phyloP scores from a whole-genome alignment of 805 yeast species.

The Candida stauntonica region DNA sequence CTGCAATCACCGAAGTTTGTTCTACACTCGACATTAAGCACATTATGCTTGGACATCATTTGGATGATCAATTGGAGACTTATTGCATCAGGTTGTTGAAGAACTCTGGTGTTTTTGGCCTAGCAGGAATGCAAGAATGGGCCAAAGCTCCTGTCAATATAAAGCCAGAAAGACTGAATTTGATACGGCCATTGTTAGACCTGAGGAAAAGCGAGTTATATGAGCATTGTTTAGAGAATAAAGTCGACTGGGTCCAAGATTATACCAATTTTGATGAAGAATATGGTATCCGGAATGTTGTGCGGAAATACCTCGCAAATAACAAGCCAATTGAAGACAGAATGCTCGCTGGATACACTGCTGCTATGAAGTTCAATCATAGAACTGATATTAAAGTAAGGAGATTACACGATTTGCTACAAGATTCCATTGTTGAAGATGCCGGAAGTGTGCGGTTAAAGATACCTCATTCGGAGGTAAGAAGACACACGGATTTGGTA shows the following conservation, averaged over 20 bases:
- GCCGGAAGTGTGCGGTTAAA: slow-evolving; percentile 15
- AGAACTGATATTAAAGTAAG: slow-evolving; percentile 19
- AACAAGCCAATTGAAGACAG: slow-evolving; percentile 13
- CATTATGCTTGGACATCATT: slow-evolving; percentile 63
- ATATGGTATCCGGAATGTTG: slow-evolving; percentile 51
- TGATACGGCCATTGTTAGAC: slow-evolving; percentile 51
- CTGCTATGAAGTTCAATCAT: slow-evolving; percentile 20
- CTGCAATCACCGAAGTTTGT: slow-evolving; percentile 41
- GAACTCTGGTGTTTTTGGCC: slow-evolving; percentile 50
- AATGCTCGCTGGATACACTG: slow-evolving; percentile 12
- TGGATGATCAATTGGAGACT: slow-evolving; percentile 72
- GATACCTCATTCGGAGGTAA: slow-evolving; percentile 18
- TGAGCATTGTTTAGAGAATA: slow-evolving; percentile 38
- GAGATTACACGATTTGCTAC: slow-evolving; percentile 2
- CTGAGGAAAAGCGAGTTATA: slow-evolving; percentile 41
- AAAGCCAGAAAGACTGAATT: slow-evolving; percentile 19
- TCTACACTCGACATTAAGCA: slow-evolving; percentile 27
- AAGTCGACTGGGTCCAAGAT: slow-evolving; percentile 67
- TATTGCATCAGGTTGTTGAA: slow-evolving; percentile 48
- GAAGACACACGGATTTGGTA: slow-evolving; percentile 17
- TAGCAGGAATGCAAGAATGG: slow-evolving; percentile 45
- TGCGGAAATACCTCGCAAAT: slow-evolving; percentile 35
- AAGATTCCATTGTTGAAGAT: neutral
- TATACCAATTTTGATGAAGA: slow-evolving; percentile 47
- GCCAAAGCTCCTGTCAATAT: slow-evolving; percentile 18